These are phyloP conservation scores for Hypoxylon cercidicola DNA, from an alignment of 495 filamentous ascomycete species.

Conservation along the genomic window DNA sequence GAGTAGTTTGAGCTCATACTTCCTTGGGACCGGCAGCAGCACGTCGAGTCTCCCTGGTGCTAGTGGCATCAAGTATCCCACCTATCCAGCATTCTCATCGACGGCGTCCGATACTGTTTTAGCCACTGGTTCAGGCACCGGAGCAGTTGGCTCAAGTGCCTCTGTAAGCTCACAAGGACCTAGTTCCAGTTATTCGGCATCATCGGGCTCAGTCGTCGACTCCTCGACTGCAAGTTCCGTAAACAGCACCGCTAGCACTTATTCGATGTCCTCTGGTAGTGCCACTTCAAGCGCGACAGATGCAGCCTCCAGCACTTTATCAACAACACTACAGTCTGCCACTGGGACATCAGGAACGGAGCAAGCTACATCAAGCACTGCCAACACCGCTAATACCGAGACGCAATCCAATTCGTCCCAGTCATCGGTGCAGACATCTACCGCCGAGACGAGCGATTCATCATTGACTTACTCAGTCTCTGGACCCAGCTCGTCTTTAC, in stretches of 20 bases:
- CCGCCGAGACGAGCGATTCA: slow-evolving; percentile 12
- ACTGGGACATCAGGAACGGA: slow-evolving; percentile 45
- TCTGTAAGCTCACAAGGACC: slow-evolving; percentile 15
- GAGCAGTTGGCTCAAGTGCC: slow-evolving; percentile 8
- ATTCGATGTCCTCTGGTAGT: slow-evolving; percentile 26
- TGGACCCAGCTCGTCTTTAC: slow-evolving; percentile 10
- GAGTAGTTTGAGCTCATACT: slow-evolving; percentile 42
- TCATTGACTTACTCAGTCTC: slow-evolving; percentile 16
- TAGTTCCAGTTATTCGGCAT: slow-evolving; percentile 18
- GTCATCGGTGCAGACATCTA: slow-evolving; percentile 17
- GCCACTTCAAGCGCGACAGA: slow-evolving; percentile 8
- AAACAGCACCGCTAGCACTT: slow-evolving; percentile 11
- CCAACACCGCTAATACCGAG: slow-evolving; percentile 5
- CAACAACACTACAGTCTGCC: slow-evolving; percentile 67
- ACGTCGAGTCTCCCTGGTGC: slow-evolving; percentile 6
- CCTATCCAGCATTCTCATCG: not conserved
- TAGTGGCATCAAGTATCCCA: not conserved
- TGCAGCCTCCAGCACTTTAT: slow-evolving; percentile 40
- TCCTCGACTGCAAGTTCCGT: slow-evolving; percentile 20
- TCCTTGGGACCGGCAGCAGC: slow-evolving; percentile 39
- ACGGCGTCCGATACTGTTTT: too few species aligned
- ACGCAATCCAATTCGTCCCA: slow-evolving; percentile 12
- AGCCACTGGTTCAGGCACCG: slow-evolving; percentile 13
- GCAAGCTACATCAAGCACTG: slow-evolving; percentile 14
- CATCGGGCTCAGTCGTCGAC: slow-evolving; percentile 9